Evolutionary conservation across 202 grass and related monocot species (phyloP).

Genomic region (Schoenoplectus tabernaemontani): DNA sequence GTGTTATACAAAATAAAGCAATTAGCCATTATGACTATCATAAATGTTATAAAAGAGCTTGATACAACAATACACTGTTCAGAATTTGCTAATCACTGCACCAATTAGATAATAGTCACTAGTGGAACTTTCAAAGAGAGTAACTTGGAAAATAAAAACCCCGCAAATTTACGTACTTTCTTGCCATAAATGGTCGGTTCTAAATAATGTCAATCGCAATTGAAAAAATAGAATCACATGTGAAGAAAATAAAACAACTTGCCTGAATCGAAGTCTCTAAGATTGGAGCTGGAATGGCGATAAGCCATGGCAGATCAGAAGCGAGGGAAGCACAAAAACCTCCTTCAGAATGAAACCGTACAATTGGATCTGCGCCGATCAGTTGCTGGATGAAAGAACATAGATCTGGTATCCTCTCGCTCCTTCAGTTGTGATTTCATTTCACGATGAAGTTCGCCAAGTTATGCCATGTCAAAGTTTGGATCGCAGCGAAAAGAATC

Average conservation of each 20-base stretch:
- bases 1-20: background rate
- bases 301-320: slow-evolving; percentile 17
- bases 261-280: slow-evolving; percentile 15
- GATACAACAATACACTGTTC: slow-evolving; percentile 2
- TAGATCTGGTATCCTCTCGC: no score
- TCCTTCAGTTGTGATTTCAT: background rate
- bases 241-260: background rate
- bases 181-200: no score
- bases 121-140: background rate
- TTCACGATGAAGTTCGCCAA: background rate
- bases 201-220: no score
- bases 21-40: background rate
- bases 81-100: background rate
- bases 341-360: background rate
- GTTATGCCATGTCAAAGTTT: no score
- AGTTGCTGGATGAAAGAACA: no score
- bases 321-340: background rate
- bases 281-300: slow-evolving; percentile 23
- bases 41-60: background rate
- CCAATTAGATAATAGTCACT: background rate
- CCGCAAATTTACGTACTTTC: background rate
- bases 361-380: slow-evolving; percentile 12
- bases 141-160: background rate
- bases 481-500: background rate
- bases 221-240: background rate